Conservation (phyloP, 768 basidiomycete species). For the Scleroderma bovista region DNA sequence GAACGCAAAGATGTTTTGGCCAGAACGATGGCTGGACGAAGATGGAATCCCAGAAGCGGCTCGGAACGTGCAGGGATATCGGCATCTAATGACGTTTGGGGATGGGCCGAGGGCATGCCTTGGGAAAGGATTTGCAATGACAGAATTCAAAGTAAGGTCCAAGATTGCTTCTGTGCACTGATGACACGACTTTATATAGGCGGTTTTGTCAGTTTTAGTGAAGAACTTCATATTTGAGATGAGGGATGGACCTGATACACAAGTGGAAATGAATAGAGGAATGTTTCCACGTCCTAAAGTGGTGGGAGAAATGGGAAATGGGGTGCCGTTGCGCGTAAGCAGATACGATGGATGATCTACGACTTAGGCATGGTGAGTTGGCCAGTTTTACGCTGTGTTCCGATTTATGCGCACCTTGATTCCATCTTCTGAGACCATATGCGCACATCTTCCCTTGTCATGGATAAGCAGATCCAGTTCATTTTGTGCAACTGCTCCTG, state of each 20-base stretch:
- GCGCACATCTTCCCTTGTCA: too few relatives aligned
- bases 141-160: constrained; percentile 28
- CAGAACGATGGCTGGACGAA: constrained; percentile 55
- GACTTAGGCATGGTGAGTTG: not conserved
- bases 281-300: constrained; percentile 7
- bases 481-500: too few relatives aligned
- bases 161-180: constrained; percentile 6
- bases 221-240: constrained; percentile 32
- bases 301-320: constrained; percentile 15
- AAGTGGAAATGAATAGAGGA: constrained; percentile 5
- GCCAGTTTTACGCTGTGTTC: too few relatives aligned
- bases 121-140: constrained; percentile 43
- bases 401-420: too few relatives aligned
- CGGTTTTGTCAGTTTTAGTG: constrained; percentile 38
- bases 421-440: too few relatives aligned
- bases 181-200: constrained; percentile 20
- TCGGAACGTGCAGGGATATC: constrained; percentile 42
- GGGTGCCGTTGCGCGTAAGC: constrained; percentile 17
- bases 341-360: not conserved
- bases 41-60: constrained; percentile 22
- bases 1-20: constrained; percentile 52
- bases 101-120: constrained; percentile 49
- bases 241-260: constrained; percentile 31
- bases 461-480: too few relatives aligned
- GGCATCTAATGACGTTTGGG: constrained; percentile 46